phyloP scores from a whole-genome alignment of 164 flowering plant genomes.

The Magnolia officinalis region DNA sequence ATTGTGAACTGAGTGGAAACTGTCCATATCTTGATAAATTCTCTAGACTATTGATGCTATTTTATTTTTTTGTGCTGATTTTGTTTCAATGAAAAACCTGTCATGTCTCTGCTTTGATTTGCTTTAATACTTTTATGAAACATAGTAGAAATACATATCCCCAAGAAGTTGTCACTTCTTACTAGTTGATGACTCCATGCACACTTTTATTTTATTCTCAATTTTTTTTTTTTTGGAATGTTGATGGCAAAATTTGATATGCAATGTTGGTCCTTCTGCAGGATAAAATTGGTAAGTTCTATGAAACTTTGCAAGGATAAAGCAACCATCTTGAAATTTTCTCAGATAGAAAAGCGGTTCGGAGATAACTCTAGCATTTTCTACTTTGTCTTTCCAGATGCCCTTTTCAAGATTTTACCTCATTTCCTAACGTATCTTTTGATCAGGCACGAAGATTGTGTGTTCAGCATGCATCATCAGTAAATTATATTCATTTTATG shows the following conservation, averaged over 20 bases:
- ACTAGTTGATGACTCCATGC: neutral
- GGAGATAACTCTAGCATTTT: constrained; percentile 4
- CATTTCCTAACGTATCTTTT: neutral
- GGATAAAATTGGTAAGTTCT: constrained; percentile 96
- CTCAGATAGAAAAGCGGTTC: constrained; percentile 17
- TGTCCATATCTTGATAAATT: neutral
- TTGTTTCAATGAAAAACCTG: neutral
- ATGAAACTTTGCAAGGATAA: constrained; percentile 19
- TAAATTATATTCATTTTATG: neutral
- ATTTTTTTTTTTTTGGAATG: neutral
- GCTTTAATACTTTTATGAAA: neutral
- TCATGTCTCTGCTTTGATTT: neutral
- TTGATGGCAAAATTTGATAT: constrained; percentile 4
- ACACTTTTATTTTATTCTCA: neutral
- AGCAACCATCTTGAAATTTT: constrained; percentile 11
- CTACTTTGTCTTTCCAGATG: neutral
- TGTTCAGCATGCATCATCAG: neutral
- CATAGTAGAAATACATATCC: neutral
- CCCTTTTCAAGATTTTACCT: neutral
- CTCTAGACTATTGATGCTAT: neutral
- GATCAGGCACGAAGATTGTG: neutral
- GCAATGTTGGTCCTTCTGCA: constrained; percentile 30
- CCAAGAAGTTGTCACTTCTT: neutral
- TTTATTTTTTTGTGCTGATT: neutral
- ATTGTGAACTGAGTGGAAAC: neutral